Base-by-base conservation (phyloP, 2,329 filamentous ascomycete genomes). In the Parastagonospora avenae region DNA sequence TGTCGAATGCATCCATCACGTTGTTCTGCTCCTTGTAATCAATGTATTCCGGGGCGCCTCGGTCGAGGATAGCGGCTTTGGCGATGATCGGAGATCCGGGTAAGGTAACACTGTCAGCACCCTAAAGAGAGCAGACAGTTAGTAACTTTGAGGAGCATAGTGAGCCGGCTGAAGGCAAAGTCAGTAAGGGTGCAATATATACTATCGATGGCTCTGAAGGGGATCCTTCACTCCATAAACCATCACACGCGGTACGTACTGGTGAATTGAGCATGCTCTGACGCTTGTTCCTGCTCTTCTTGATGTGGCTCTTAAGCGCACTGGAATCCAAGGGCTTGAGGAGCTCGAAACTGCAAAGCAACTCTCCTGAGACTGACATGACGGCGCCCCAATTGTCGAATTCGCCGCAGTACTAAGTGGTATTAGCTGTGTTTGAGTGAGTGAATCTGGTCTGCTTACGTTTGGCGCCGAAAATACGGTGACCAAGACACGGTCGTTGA, bases 331-430 rank as follows among this genome's bases (percentile, higher is more conserved):
- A 82, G 7, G 94, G 94, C 75, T 99, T 99, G 54, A 99, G 82
- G 12, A 99, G 82, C 76, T 99, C 94, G 70, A 99, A 99, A 72
- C 92, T 97, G 78, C 94, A 99, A 1, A 99, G 84, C 45, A 99
- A 78, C 74, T 97, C 94, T 11, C 85, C 85, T 1, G 92, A 97
- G 16, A 99, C 94, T 2, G 93, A 96, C 94, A 99, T 99, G 61
- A 97, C 92, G 11, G 94, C 94, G 15, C 94, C 94, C 91, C 94
- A 97, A 59, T 99, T 99, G 72, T 99, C 94, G 62, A 99, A 99
- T 74, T 99, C 94, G 61, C 94, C 94, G 67, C 94, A 99, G 70
- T 99, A 97, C 90, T 96, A 49, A 12, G 32, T 15, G 4, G 6
- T n/a, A 27, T 59, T 35, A 66, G 70, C 59, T 58, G 50, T 33